Base-by-base conservation (phyloP, 2,329 filamentous ascomycete species). In the Fusarium pilosicola region DNA sequence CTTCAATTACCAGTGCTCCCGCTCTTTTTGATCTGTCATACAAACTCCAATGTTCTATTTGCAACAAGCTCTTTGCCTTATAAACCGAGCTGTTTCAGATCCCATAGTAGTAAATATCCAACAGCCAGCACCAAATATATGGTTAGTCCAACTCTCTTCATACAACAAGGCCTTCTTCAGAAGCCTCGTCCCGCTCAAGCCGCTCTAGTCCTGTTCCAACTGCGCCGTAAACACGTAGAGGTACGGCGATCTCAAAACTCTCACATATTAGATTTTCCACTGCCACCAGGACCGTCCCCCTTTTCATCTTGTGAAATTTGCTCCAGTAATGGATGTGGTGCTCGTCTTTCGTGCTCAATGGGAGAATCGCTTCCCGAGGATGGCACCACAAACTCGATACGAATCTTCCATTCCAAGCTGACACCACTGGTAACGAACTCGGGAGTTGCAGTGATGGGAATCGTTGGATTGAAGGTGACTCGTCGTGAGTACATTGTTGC, bases 371-470 rank as follows among this genome's bases (percentile, higher is more conserved):
- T 69, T 46, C 79, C 74, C 44, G 88, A 80, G 24, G 88, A 89
- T 11, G 93, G 92, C 11, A 96, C 96, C 32, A 97, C 95, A 82
- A 99, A 99, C 83, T 98, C 95, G 65, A 99, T 90, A 3, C 94
- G 87, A 39, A 99, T 86, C 80, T 93, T 93, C 96, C 96, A 99
- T 74, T 94, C 93, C 32, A 98, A 85, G 73, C 90, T 93, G 8
- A 99, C 90, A 5, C 95, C 95, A 70, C 91, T 97, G 0, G 96
- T 99, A 52, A 97, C 89, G 75, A 99, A 97, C 73, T 96, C 95
- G 1, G 96, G 96, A 2, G 95, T 97, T 1, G 94, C 95, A 20
- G 88, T 88, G 24, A 93, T 88, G 0, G 96, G 96, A 55, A 99
- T 95, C 0, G 94, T 93, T 1, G 95, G 93, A 14, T 88, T 91